phyloP scores from a whole-genome alignment of 768 basidiomycete genomes.

The Coprinopsis cinerea region DNA sequence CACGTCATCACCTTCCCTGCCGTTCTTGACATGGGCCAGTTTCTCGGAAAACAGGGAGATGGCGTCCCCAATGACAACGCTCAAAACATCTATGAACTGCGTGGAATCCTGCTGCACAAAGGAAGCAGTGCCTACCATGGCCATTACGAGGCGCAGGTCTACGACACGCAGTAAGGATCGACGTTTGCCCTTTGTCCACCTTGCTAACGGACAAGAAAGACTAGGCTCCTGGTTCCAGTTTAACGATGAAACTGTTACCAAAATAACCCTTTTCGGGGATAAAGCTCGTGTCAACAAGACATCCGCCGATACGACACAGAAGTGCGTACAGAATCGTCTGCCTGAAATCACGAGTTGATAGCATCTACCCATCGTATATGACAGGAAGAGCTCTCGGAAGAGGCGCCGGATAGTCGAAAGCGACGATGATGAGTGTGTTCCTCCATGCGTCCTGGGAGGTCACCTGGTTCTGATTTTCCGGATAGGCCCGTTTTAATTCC shows the following conservation, averaged over 20 bases:
- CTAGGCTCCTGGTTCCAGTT: conserved; percentile 81
- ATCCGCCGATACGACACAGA: conserved; percentile 25
- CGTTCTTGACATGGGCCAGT: conserved; percentile 65
- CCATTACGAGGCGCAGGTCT: conserved; percentile 84
- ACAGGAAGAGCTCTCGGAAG: conserved; percentile 22
- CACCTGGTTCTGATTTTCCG: not conserved
- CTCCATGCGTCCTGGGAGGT: not conserved
- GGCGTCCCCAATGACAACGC: conserved; percentile 2
- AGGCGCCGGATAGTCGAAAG: conserved; percentile 53
- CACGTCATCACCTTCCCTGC: conserved; percentile 74
- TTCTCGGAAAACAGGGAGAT: conserved; percentile 32
- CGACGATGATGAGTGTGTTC: conserved; percentile 38
- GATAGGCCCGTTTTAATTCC: not conserved
- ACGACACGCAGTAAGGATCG: conserved; percentile 56
- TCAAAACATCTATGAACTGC: conserved; percentile 65
- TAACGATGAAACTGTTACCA: conserved; percentile 82
- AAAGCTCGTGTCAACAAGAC: conserved; percentile 27
- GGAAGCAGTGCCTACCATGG: conserved; percentile 90
- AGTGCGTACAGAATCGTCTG: conserved; percentile 11
- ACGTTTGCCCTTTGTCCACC: conserved; percentile 4
- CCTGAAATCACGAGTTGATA: not conserved
- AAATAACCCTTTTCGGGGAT: conserved; percentile 49
- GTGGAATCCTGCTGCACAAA: conserved; percentile 83
- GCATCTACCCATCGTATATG: not conserved
- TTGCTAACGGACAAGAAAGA: conserved; percentile 30